These are phyloP conservation scores for Nadsonia commutata DNA, from an alignment of 1,139 yeast genomes.

Conservation along the genomic window DNA sequence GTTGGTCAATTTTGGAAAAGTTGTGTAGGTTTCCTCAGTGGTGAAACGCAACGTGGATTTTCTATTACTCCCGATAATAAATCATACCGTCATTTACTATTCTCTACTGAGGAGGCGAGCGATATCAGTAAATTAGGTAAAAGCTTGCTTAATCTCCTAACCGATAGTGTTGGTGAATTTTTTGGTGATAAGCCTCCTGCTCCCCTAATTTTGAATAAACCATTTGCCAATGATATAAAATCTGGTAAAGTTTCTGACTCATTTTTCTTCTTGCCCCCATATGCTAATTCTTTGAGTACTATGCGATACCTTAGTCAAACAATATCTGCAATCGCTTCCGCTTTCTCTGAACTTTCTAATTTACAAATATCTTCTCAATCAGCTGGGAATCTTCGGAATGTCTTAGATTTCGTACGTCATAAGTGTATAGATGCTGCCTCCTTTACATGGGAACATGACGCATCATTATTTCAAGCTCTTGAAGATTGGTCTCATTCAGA, in stretches of 20 bases:
- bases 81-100: conserved; percentile 20
- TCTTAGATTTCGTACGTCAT: conserved; percentile 26
- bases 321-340: conserved; percentile 25
- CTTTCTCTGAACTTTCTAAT: conserved; percentile 31
- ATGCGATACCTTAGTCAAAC: conserved; percentile 33
- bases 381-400: conserved; percentile 24
- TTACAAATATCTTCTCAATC: conserved; percentile 27
- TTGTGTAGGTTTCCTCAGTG: conserved; percentile 31
- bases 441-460: conserved; percentile 36
- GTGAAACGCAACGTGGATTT: conserved; percentile 28
- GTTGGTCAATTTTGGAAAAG: conserved; percentile 34
- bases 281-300: conserved; percentile 44
- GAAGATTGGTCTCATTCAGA: conserved; percentile 27
- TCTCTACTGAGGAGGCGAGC: conserved; percentile 17
- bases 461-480: conserved; percentile 27
- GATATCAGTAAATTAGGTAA: conserved; percentile 17
- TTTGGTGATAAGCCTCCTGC: conserved; percentile 7
- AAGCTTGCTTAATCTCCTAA: conserved; percentile 15
- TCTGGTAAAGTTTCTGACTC: not conserved
- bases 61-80: conserved; percentile 32
- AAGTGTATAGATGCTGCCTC: conserved; percentile 34
- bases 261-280: conserved; percentile 39
- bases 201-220: not conserved
- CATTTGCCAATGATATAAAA: not conserved
- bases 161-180: conserved; percentile 18